Percentiles rank a stretch among this genome's conserved stretches.
phyloP scores from a whole-genome alignment of 2,329 filamentous ascomycete species.

The Tolypocladium nubicola region DNA sequence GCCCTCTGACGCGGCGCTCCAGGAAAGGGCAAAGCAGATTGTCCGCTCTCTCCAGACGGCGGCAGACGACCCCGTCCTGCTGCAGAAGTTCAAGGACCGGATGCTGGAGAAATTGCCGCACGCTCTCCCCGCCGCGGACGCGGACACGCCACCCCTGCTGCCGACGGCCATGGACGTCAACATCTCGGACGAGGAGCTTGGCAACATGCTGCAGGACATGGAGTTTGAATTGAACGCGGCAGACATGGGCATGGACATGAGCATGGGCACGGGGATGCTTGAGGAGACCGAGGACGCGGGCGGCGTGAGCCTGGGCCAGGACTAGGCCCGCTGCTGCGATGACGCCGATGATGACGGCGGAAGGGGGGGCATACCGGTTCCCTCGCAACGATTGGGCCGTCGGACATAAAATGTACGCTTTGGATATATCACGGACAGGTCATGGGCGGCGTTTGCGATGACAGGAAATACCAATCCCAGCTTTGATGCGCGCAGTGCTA shows the following conservation, averaged over 20 bases:
- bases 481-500: background rate
- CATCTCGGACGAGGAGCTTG: conserved; percentile 27
- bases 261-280: conserved; percentile 6
- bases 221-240: conserved; percentile 28
- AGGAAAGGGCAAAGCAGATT: conserved; percentile 36
- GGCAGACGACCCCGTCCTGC: conserved; percentile 41
- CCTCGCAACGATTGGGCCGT: too few species aligned
- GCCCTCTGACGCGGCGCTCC: conserved; percentile 37
- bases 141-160: conserved; percentile 7
- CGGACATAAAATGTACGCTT: background rate
- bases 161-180: conserved; percentile 22
- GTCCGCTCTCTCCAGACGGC: conserved; percentile 34
- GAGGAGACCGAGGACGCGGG: conserved; percentile 18
- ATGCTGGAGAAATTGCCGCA: conserved; percentile 21
- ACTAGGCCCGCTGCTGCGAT: background rate
- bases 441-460: background rate
- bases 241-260: conserved; percentile 9
- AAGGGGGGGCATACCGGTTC: background rate
- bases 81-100: conserved; percentile 43
- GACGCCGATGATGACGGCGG: background rate
- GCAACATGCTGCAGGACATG: conserved; percentile 31
- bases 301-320: conserved; percentile 14
- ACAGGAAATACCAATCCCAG: background rate
- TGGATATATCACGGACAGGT: background rate
- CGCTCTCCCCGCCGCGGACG: conserved; percentile 2